These are phyloP conservation scores for Colletotrichum siamense DNA, from an alignment of 2,329 filamentous ascomycete species.

Conservation along the genomic window DNA sequence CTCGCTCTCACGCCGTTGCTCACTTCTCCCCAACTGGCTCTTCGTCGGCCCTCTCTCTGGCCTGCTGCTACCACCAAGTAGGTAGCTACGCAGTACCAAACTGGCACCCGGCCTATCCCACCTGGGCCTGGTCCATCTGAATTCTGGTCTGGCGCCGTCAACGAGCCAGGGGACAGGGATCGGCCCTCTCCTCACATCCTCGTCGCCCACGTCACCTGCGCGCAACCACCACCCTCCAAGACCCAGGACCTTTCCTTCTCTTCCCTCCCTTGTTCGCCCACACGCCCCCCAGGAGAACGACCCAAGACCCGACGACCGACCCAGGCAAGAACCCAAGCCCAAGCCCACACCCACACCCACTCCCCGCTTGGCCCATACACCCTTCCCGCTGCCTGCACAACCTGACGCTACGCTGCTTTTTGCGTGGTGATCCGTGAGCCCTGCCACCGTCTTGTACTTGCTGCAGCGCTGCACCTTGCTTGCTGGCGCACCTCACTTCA, in stretches of 20 bases:
- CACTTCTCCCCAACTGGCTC: not conserved
- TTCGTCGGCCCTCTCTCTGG: not conserved
- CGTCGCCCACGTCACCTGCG: slow-evolving; percentile 22
- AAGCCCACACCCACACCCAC: not conserved
- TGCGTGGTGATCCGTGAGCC: slow-evolving; percentile 17
- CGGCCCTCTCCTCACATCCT: not conserved
- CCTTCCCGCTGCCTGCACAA: slow-evolving; percentile 2
- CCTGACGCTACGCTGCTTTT: slow-evolving; percentile 3
- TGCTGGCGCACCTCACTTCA: not conserved
- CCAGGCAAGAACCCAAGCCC: not conserved
- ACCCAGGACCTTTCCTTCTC: slow-evolving; percentile 2
- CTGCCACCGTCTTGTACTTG: not conserved
- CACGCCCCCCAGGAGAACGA: not conserved
- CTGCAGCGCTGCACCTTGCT: not conserved
- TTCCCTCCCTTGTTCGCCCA: slow-evolving; percentile 3
- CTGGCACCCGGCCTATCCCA: not conserved
- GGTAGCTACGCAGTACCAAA: not conserved
- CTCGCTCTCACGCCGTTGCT: not conserved
- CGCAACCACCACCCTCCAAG: not conserved
- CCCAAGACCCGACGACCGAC: not conserved
- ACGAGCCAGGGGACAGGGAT: slow-evolving; percentile 3
- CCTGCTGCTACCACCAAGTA: not conserved
- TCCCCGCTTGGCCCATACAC: not conserved
- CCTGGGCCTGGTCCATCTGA: not conserved
- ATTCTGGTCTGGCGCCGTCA: slow-evolving; percentile 4